A percentile compares a stretch with the other conserved stretches of the same genome.
Conservation (phyloP, 306 rosid genomes). For the Dalbergia cultrata region DNA sequence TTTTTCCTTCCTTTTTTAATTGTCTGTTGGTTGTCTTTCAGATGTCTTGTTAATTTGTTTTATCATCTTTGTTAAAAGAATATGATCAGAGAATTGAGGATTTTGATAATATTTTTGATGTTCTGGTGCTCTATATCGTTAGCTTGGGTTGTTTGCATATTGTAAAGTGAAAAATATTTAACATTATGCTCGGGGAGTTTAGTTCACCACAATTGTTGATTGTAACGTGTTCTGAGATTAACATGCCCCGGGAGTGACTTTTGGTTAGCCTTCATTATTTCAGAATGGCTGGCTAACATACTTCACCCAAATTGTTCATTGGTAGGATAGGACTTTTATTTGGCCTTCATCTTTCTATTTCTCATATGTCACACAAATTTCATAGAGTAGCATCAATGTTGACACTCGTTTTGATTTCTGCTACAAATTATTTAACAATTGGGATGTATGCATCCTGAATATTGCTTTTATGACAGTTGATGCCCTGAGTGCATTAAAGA, state of each 20-base stretch:
- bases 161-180: no score
- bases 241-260: neutral
- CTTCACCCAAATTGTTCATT: no score
- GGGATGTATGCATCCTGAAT: conserved; percentile 11
- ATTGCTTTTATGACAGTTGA: conserved; percentile 57
- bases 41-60: neutral
- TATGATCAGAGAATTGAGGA: no score
- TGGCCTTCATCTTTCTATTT: neutral
- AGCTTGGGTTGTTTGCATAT: no score
- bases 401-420: conserved; percentile 15
- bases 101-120: no score
- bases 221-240: neutral
- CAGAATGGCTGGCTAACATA: no score
- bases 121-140: no score
- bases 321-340: no score
- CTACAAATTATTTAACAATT: neutral
- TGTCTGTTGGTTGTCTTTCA: neutral
- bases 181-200: no score
- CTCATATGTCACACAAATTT: neutral
- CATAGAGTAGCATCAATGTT: neutral
- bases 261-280: neutral
- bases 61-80: no score
- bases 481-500: conserved; percentile 66
- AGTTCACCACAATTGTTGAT: neutral
- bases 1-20: neutral